phyloP scores from a whole-genome alignment of 768 basidiomycete genomes.

The Terana coerulea region DNA sequence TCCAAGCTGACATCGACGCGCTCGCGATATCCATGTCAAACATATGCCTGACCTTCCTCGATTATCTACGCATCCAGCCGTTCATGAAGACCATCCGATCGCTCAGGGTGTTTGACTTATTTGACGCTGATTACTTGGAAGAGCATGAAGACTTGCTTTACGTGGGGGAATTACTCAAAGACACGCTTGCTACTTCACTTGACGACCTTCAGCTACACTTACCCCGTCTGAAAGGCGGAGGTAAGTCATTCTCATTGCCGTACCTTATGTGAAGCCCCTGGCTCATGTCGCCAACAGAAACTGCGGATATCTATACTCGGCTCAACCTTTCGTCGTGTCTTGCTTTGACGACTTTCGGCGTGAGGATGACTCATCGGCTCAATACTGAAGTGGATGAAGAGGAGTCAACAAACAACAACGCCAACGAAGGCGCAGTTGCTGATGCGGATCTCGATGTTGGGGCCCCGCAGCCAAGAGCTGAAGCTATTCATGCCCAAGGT shows the following conservation, averaged over 20 bases:
- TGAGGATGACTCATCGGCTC: neutral
- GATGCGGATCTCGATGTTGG: neutral
- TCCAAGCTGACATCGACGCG: neutral
- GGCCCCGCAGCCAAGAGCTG: neutral
- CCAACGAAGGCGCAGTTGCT: neutral
- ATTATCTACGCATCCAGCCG: conserved; percentile 6
- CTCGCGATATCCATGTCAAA: conserved; percentile 9
- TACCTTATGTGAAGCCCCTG: neutral
- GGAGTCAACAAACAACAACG: neutral
- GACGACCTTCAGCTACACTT: conserved; percentile 1
- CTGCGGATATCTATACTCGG: neutral
- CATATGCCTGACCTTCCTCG: conserved; percentile 11
- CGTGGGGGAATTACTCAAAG: conserved; percentile 3
- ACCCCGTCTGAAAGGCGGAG: neutral
- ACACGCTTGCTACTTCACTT: neutral
- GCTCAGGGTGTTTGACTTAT: conserved; percentile 6
- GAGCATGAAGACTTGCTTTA: conserved; percentile 5
- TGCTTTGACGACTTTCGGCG: neutral
- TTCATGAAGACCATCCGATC: conserved; percentile 7
- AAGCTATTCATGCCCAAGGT: neutral
- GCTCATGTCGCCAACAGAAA: neutral
- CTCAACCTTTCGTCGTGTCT: neutral
- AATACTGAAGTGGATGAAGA: neutral
- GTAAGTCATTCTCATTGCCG: neutral
- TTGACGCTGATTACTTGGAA: conserved; percentile 4